These are phyloP conservation scores for Astrocystis sublimbata DNA, from an alignment of 495 filamentous ascomycete genomes.

Conservation along the genomic window DNA sequence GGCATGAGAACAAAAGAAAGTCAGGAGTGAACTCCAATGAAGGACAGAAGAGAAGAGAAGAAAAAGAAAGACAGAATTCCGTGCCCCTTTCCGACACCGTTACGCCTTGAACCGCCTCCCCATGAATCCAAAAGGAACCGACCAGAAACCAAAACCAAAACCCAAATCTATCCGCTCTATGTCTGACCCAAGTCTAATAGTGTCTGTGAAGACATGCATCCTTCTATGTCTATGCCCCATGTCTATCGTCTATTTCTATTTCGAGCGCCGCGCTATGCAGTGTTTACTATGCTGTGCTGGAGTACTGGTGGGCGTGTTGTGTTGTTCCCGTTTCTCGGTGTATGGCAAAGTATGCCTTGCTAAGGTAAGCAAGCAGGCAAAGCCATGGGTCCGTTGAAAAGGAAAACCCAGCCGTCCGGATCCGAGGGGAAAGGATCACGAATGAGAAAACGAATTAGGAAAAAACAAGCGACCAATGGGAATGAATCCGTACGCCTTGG, in stretches of 20 bases:
- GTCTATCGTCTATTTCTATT: slow-evolving; percentile 15
- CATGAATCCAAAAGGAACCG: no score
- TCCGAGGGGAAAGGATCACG: not conserved
- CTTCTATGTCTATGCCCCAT: no score
- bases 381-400: no score
- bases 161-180: not conserved
- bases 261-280: slow-evolving; percentile 3
- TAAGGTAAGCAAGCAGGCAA: no score
- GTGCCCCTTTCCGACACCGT: not conserved
- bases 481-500: not conserved
- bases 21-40: no score
- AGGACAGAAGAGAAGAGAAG: not conserved
- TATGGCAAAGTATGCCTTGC: not conserved
- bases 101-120: not conserved
- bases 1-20: not conserved
- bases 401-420: not conserved
- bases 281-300: no score
- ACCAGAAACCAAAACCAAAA: no score
- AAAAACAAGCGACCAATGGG: not conserved
- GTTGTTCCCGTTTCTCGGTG: not conserved
- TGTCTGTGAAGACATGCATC: slow-evolving; percentile 1
- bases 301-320: no score
- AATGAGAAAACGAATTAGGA: not conserved
- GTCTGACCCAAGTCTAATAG: not conserved
- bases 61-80: not conserved